A percentile compares a stretch with the other conserved stretches of the same genome.
These are phyloP conservation scores for Phellinidium pouzarii DNA, from an alignment of 1,284 basidiomycete genomes.

Conservation along the genomic window DNA sequence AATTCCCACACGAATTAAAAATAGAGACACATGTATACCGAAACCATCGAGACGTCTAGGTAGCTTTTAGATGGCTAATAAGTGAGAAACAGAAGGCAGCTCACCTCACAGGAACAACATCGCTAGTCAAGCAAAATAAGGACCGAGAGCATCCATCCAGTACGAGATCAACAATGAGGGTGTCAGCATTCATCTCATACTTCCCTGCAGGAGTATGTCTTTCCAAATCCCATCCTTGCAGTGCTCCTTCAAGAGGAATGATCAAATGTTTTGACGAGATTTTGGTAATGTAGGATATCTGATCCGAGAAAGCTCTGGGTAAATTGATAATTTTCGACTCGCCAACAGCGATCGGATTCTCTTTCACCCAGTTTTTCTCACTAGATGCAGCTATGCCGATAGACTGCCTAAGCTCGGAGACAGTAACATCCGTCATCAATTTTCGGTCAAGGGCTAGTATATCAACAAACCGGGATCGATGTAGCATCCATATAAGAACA, in stretches of 20 bases:
- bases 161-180: constrained; percentile 4
- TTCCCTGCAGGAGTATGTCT: not conserved
- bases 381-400: not conserved
- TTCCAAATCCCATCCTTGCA: constrained; percentile 12
- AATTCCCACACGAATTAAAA: constrained; percentile 7
- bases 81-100: not conserved
- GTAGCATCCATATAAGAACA: constrained; percentile 2
- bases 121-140: not conserved
- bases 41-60: constrained; percentile 1
- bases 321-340: not conserved
- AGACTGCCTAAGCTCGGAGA: not conserved
- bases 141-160: not conserved
- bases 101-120: constrained; percentile 3
- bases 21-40: constrained; percentile 4
- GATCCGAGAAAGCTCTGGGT: constrained; percentile 1
- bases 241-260: constrained; percentile 3
- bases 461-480: constrained; percentile 12
- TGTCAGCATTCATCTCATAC: not conserved
- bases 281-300: constrained; percentile 9
- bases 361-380: constrained; percentile 10
- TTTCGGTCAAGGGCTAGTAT: constrained; percentile 10
- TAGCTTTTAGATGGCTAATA: not conserved
- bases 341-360: not conserved
- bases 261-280: constrained; percentile 14
- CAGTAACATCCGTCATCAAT: not conserved